Base-by-base conservation (phyloP, 2,329 filamentous ascomycete genomes). In the Fusarium sp. region DNA sequence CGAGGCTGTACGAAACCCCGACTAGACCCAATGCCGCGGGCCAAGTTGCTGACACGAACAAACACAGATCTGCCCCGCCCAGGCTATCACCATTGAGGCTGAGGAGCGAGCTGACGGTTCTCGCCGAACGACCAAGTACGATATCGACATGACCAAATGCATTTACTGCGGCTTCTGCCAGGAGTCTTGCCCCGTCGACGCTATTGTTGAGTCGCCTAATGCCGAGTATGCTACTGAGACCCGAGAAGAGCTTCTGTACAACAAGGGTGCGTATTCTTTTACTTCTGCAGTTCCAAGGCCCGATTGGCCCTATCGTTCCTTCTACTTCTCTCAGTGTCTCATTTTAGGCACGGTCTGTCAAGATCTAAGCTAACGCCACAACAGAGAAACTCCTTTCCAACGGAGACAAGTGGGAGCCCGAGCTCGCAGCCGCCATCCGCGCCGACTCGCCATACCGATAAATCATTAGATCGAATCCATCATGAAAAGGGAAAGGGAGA, bases 91-190 rank as follows among this genome's bases (percentile, higher is more conserved):
- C 54, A 99, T 99, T 76, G 96, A 99, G 85, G 96, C 96, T 59
- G 96, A 99, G 82, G 96, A 99, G 87, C 94, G 96, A 79, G 93
- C 93, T 78, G 96, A 99, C 77, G 96, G 96, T 69, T 97, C 93
- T 78, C 91, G 96, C 82, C 90, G 96, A 79, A 99, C 96, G 52
- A 98, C 95, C 63, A 91, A 95, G 80, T 99, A 99, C 84, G 96
- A 99, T 81, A 98, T 99, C 79, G 96, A 99, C 84, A 99, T 99
- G 96, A 98, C 96, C 78, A 99, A 99, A 88, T 99, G 96, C 86
- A 99, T 99, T 83, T 99, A 98, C 90, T 98, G 96, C 81, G 96
- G 96, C 52, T 97, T 97, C 85, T 98, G 96, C 89, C 95, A 98
- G 86, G 96, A 99, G 86, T 97, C 93, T 72, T 99, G 96, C 85